phyloP scores from a whole-genome alignment of 2,329 filamentous ascomycete genomes.

The Monosporascus sp. region DNA sequence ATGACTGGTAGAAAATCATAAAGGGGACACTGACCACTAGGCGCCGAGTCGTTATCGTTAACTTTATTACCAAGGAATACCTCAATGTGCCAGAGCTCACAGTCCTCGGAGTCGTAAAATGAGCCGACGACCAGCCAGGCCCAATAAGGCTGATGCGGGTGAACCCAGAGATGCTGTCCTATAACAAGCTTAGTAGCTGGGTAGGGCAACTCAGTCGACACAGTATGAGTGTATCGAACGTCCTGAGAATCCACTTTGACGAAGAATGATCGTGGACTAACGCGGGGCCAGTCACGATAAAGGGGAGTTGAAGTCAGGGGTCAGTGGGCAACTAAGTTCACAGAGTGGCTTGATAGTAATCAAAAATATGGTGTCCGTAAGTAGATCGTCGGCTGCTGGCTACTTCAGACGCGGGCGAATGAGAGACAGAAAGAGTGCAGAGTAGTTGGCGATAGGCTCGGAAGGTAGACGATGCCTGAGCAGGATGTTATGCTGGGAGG shows the following conservation, averaged over 20 bases:
- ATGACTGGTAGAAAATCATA: slow-evolving; percentile 3
- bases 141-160: slow-evolving; percentile 31
- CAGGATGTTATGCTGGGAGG: too few species aligned
- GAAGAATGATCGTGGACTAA: slow-evolving; percentile 3
- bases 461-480: too few species aligned
- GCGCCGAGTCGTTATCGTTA: not conserved
- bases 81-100: slow-evolving; percentile 41
- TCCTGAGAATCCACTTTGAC: slow-evolving; percentile 22
- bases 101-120: slow-evolving; percentile 39
- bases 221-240: not conserved
- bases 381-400: too few species aligned
- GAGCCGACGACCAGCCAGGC: slow-evolving; percentile 41
- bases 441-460: too few species aligned
- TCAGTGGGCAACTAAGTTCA: too few species aligned
- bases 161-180: slow-evolving; percentile 34
- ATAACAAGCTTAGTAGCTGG: slow-evolving; percentile 41
- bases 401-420: too few species aligned
- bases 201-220: slow-evolving; percentile 29
- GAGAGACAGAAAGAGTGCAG: too few species aligned
- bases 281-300: slow-evolving; percentile 5
- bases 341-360: too few species aligned
- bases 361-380: too few species aligned
- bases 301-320: not conserved
- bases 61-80: slow-evolving; percentile 30
- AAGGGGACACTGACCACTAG: slow-evolving; percentile 3